Base-by-base conservation (phyloP, 1,139 yeast species). In the Saccharomyces hybrid region DNA sequence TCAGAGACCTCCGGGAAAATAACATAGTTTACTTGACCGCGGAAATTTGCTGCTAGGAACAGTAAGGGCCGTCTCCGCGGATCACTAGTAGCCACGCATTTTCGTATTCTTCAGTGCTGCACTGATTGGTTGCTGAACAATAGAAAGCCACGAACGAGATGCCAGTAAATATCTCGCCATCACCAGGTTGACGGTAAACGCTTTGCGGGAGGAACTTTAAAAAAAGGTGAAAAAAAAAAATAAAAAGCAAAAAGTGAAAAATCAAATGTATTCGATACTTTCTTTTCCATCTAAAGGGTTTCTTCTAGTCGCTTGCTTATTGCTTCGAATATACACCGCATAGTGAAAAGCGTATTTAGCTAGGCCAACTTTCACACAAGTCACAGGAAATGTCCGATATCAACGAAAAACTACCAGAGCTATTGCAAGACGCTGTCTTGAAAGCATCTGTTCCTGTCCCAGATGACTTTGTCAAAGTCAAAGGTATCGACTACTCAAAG, bases 391-490 rank as follows among this genome's bases (percentile, higher is more conserved):
- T 38, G 44, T 16, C 44, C 44, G 21, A 67, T 50, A 61, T 65
- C 44, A 71, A 74, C 60, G 70, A 67, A 24, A 72, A 73, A 55
- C 66, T 78, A 34, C 95, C 95, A 52, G 80, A 77, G 19, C 71
- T 84, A 54, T 88, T 93, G 21, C 78, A 88, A 2, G 96, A 90
- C 63, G 98, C 98, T 9, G 98, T 93, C 29, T 79, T 93, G 54
- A 88, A 86, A 70, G 84, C 83, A 55, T 89, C 97, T 0, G 89
- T 78, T 5, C 95, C 96, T 2, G 90, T 91, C 53, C 95, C 96
- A 11, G 88, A 81, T 47, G 82, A 80, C 64, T 86, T 87, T 57
- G 83, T 81, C 26, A 79, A 82, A 64, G 96, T 95, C 46, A 75
- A 79, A 56, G 99, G 99, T 54, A 82, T 93, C 51, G 97, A 93